Evolutionary conservation across 106 monocot species (phyloP).

Genomic region (Triglochin maritima): DNA sequence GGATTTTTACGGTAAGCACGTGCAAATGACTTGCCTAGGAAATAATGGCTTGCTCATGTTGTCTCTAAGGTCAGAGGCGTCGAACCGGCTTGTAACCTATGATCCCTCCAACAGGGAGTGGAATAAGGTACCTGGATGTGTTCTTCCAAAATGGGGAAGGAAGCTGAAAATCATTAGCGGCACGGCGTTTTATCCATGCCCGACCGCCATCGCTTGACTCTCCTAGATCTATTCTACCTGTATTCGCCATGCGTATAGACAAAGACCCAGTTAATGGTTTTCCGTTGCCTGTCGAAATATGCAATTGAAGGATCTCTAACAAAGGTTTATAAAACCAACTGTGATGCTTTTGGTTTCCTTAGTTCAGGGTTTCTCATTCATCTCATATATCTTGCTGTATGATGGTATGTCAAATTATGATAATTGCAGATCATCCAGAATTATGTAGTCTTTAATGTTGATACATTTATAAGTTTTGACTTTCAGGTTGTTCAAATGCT

Average conservation of each 20-base stretch:
- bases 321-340: too few species aligned
- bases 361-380: too few species aligned
- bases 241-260: not conserved
- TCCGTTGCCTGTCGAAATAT: not conserved
- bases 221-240: not conserved
- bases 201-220: slow-evolving; percentile 40
- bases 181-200: slow-evolving; percentile 59
- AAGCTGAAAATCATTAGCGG: slow-evolving; percentile 59
- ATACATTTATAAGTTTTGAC: too few species aligned
- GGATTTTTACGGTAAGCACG: slow-evolving; percentile 72
- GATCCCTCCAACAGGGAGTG: slow-evolving; percentile 50
- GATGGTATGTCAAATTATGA: too few species aligned
- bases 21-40: slow-evolving; percentile 75
- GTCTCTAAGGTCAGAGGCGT: slow-evolving; percentile 50
- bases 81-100: slow-evolving; percentile 58
- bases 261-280: not conserved
- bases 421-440: too few species aligned
- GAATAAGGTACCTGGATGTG: slow-evolving; percentile 53
- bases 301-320: not conserved
- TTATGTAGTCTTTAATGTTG: too few species aligned
- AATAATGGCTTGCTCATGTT: slow-evolving; percentile 72
- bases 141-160: slow-evolving; percentile 15
- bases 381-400: too few species aligned
- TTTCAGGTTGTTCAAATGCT: too few species aligned
- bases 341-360: too few species aligned